Evolutionary conservation across 148 eudicot species (phyloP).

Genomic region (Fallopia convolvulus): DNA sequence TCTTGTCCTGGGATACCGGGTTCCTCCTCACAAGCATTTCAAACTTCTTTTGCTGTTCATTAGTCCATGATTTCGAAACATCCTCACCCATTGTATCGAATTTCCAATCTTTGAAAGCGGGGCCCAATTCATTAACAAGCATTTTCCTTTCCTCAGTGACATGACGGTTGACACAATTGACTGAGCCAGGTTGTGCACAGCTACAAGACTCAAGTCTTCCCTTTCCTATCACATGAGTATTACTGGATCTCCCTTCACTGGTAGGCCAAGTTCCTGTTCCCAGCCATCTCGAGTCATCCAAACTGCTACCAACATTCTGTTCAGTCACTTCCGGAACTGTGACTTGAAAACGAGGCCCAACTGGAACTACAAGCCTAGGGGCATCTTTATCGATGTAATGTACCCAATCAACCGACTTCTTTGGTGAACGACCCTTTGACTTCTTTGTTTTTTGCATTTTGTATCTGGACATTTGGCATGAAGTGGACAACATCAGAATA

Average conservation of each 20-base stretch:
- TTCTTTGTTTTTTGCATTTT: slow-evolving; percentile 47
- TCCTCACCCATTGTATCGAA: slow-evolving; percentile 70
- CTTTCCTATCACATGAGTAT: slow-evolving; percentile 30
- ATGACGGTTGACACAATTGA: slow-evolving; percentile 44
- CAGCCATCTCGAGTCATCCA: slow-evolving; percentile 33
- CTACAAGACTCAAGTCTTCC: slow-evolving; percentile 52
- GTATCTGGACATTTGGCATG: slow-evolving; percentile 10
- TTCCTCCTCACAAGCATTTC: slow-evolving; percentile 34
- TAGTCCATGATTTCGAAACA: slow-evolving; percentile 44
- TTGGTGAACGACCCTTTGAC: slow-evolving; percentile 19
- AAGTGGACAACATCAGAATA: not conserved
- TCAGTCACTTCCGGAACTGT: slow-evolving; percentile 42
- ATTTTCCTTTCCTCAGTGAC: slow-evolving; percentile 29
- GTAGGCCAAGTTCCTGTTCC: slow-evolving; percentile 56
- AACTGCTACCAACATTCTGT: slow-evolving; percentile 9
- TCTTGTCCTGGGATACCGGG: slow-evolving; percentile 29
- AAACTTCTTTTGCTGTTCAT: slow-evolving; percentile 37
- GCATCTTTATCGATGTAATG: slow-evolving; percentile 20
- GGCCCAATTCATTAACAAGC: slow-evolving; percentile 46
- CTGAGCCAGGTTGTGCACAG: slow-evolving; percentile 46
- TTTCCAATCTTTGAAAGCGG: slow-evolving; percentile 50
- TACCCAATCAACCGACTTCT: slow-evolving; percentile 30
- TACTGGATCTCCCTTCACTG: slow-evolving; percentile 8
- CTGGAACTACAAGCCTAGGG: slow-evolving; percentile 41
- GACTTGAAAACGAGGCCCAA: slow-evolving; percentile 74